Evolutionary conservation across 2,329 filamentous ascomycete genomes (phyloP), one percentile per base, ranked within the genome.

Genomic region (Cordyceps militaris): DNA sequence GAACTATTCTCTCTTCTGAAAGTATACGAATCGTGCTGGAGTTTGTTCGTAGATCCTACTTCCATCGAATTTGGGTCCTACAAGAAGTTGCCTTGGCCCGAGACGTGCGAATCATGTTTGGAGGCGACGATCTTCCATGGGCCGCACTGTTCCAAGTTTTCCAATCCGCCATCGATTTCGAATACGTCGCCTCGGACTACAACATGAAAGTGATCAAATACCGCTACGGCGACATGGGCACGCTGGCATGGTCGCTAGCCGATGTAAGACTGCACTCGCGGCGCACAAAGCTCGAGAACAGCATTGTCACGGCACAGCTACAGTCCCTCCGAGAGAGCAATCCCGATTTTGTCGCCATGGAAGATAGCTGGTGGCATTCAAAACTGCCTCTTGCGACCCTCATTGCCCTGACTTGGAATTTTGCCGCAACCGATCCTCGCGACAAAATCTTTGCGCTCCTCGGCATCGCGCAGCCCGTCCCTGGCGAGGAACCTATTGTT

Each of bases 51-150:
- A 32, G 38, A 1, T 48, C 59, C 0, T 63, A 61, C 55, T 64
- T 64, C 14, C 54, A 60, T 16, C 62, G 63, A 19, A 63, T 62
- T 11, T 64, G 63, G 63, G 56, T 64, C 1, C 47, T 63, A 0
- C 63, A 64, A 9, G 63, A 64, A 13, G 53, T 63, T 3, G 30
- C 58, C 4, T 53, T 64, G n/a, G 55, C 62, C 0, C 51, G 59
- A 38, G 19, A 40, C 4, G 59, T 50, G 8, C 55, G 55, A 3
- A 57, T 61, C 14, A 46, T 64, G 11, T 58, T 59, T n/a, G 61
- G 59, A 3, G 61, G 61, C n/a, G 55, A 57, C 42, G 7, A 58
- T 32, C 36, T 59, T 23, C 52, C 47, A 1, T 54, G 51, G 49
- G 32, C 26, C 1, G 40, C 32, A 0, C 38, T 56, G 14, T 48